These are phyloP conservation scores for Prunus campanulata DNA, from an alignment of 306 rosid genomes.

Conservation along the genomic window DNA sequence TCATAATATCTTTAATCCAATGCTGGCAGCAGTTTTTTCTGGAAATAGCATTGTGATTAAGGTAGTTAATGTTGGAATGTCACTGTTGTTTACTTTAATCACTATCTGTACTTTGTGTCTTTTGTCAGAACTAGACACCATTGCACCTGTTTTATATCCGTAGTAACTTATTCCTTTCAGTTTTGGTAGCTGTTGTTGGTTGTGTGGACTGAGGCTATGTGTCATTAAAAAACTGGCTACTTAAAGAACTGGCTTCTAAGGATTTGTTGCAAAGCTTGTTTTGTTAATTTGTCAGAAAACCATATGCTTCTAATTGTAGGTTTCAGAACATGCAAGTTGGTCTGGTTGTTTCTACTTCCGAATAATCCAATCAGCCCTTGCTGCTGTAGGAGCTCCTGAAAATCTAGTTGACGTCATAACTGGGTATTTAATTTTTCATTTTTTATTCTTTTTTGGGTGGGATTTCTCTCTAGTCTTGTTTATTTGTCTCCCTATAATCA, in stretches of 20 bases:
- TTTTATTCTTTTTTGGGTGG: background rate
- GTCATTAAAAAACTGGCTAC: background rate
- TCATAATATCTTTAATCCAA: conserved; percentile 89
- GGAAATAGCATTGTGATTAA: conserved; percentile 87
- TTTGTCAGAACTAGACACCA: background rate
- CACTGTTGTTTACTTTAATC: conserved; percentile 12
- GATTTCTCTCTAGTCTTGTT: conserved; percentile 10
- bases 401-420: conserved; percentile 91
- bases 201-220: conserved; percentile 9
- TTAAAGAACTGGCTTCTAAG: background rate
- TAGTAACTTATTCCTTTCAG: background rate
- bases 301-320: conserved; percentile 48
- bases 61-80: conserved; percentile 43
- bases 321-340: conserved; percentile 98
- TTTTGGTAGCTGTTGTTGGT: conserved; percentile 6
- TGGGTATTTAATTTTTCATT: conserved; percentile 53
- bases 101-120: conserved; percentile 16
- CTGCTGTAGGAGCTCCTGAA: conserved; percentile 98
- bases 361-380: conserved; percentile 96
- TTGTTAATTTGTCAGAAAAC: conserved; percentile 25
- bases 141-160: background rate
- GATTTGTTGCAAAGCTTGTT: conserved; percentile 12
- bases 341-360: conserved; percentile 93
- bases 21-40: conserved; percentile 86
- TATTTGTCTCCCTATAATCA: conserved; percentile 22